Base-by-base conservation (phyloP, 768 basidiomycete genomes). In the Boletus eberwhitei region DNA sequence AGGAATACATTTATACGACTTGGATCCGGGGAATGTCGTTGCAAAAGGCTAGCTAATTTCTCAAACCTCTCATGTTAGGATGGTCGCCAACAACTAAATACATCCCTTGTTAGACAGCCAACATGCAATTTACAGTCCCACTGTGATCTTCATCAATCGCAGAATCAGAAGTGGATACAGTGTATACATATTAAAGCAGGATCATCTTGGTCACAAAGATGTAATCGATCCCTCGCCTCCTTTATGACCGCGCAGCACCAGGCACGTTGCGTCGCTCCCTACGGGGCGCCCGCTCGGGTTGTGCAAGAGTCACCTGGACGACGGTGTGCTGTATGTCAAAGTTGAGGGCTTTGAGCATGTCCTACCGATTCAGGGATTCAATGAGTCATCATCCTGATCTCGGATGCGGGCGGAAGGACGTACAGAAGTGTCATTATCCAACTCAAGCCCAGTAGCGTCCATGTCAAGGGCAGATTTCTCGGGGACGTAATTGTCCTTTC, bases 401-500 rank as follows among this genome's bases (percentile, higher is more conserved):
- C 3, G 1, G 5, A 44, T 3, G 19, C 6, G 12, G 4, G 16
- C 1, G 26, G 11, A 26, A 38, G 24, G 39, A 77, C 84, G 63
- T 53, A 92, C 94, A 83, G 96, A 93, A 73, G 97, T 98, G 64
- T 96, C 93, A 49, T 78, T 79, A 71, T 99, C 97, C 67, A 99
- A 80, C 71, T 94, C 88, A 52, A 98, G 78, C 42, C 88, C 88
- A 41, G 78, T 81, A 5, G 76, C 76, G 54, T 81, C 77, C 55
- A 83, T 85, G 73, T 95, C 90, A 61, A 99, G 89, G 38, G 97
- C 97, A 50, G 97, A 99, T 37, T 97, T 87, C 70, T 98, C 97
- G 60, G 97, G 97, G 50, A 98, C 96, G 74, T 92, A 98, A 82
- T 98, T 95, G 74, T 99, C 97, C 84, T 98, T 98, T 68, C 96